phyloP scores from a whole-genome alignment of 2,329 filamentous ascomycete genomes.

The Sporothrix inflata region DNA sequence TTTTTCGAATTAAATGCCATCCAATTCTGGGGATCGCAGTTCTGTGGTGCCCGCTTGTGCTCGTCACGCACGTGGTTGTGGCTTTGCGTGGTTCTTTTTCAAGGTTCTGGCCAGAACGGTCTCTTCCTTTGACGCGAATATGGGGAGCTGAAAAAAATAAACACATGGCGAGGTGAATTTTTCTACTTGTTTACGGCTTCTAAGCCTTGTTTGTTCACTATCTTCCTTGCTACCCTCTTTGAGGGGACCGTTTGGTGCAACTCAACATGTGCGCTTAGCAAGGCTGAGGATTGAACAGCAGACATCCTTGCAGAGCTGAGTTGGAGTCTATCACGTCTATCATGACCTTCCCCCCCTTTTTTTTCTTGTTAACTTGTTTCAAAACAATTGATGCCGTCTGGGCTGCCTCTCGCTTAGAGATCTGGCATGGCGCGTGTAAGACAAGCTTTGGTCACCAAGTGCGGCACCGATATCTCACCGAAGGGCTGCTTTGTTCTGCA shows the following conservation, averaged over 20 bases:
- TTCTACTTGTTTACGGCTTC: slow-evolving; percentile 10
- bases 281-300: background rate
- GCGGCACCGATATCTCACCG: too few species aligned
- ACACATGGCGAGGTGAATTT: background rate
- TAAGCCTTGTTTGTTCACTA: slow-evolving; percentile 7
- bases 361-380: background rate
- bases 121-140: background rate
- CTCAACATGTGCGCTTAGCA: background rate
- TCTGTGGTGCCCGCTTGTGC: background rate
- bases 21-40: background rate
- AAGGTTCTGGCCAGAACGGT: background rate
- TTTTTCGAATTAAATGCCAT: background rate
- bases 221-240: background rate
- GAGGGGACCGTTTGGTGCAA: background rate
- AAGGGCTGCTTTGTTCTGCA: too few species aligned
- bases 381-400: background rate
- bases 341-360: too few species aligned
- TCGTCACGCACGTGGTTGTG: background rate
- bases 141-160: background rate
- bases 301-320: background rate
- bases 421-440: too few species aligned
- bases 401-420: background rate
- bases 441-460: too few species aligned
- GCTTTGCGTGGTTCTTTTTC: background rate
- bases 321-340: background rate